phyloP scores from a whole-genome alignment of 495 filamentous ascomycete genomes.

The Aspergillus conjunctus region DNA sequence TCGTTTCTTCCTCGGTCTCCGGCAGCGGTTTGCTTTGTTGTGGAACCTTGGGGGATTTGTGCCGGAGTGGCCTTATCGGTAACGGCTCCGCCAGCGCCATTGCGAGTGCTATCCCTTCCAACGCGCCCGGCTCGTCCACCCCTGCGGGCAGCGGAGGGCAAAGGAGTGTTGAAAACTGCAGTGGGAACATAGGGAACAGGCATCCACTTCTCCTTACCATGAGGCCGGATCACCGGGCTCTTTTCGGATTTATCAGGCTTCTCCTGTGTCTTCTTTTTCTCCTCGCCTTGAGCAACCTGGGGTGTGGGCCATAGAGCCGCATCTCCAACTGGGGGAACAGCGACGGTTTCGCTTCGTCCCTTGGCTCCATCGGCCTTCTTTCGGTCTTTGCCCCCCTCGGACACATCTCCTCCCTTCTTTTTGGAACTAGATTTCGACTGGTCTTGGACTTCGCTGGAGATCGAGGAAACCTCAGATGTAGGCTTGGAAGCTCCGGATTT shows the following conservation, averaged over 20 bases:
- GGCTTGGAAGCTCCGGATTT: slow-evolving; percentile 41
- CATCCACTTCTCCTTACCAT: slow-evolving; percentile 73
- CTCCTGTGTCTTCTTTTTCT: slow-evolving; percentile 69
- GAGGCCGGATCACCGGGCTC: slow-evolving; percentile 50
- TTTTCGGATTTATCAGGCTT: slow-evolving; percentile 66
- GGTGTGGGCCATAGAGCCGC: slow-evolving; percentile 87
- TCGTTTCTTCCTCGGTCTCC: slow-evolving; percentile 47
- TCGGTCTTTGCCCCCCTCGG: slow-evolving; percentile 38
- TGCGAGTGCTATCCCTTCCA: slow-evolving; percentile 58
- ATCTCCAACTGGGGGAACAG: slow-evolving; percentile 66
- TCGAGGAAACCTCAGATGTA: slow-evolving; percentile 34
- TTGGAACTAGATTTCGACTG: slow-evolving; percentile 51
- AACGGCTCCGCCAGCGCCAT: slow-evolving; percentile 43
- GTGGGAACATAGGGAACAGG: slow-evolving; percentile 72
- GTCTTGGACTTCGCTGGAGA: slow-evolving; percentile 41
- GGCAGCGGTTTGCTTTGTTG: slow-evolving; percentile 37
- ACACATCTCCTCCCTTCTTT: slow-evolving; percentile 42
- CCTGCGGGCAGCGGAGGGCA: slow-evolving; percentile 66
- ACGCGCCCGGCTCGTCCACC: slow-evolving; percentile 58
- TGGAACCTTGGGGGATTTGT: slow-evolving; percentile 31
- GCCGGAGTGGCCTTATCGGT: slow-evolving; percentile 45
- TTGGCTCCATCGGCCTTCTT: slow-evolving; percentile 48
- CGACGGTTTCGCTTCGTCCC: slow-evolving; percentile 47
- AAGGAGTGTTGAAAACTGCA: slow-evolving; percentile 78
- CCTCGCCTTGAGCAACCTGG: slow-evolving; percentile 72